phyloP scores from a whole-genome alignment of 73 alveolate genomes.

The Urostyla sp. region DNA sequence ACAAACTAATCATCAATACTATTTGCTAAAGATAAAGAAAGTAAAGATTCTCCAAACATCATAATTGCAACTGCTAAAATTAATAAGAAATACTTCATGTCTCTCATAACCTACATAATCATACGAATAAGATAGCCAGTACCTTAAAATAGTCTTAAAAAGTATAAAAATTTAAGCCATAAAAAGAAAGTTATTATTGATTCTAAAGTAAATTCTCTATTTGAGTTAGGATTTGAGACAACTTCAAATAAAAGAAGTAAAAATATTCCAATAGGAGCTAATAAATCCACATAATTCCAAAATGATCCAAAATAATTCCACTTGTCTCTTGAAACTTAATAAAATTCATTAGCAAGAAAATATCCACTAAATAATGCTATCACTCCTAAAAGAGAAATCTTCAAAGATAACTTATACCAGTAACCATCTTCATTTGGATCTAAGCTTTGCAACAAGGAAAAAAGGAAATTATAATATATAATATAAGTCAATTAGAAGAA shows the following conservation, averaged over 20 bases:
- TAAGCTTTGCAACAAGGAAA: no score
- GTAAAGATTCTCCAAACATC: slow-evolving; percentile 45
- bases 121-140: slow-evolving; percentile 50
- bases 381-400: neutral
- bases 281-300: slow-evolving; percentile 51
- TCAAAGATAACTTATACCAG: neutral
- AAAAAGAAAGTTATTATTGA: slow-evolving; percentile 38
- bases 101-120: slow-evolving; percentile 19
- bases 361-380: neutral
- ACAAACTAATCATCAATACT: slow-evolving; percentile 1
- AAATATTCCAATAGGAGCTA: slow-evolving; percentile 30
- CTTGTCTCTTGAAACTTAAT: neutral
- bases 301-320: slow-evolving; percentile 3
- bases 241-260: neutral
- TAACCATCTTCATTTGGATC: slow-evolving; percentile 2
- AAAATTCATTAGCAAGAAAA: slow-evolving; percentile 24
- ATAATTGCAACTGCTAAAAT: slow-evolving; percentile 23
- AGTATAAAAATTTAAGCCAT: slow-evolving; percentile 61
- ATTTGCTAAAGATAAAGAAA: slow-evolving; percentile 14
- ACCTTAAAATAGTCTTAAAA: slow-evolving; percentile 46
- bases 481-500: neutral
- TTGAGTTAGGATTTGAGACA: neutral
- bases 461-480: slow-evolving; percentile 5
- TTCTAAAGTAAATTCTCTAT: slow-evolving; percentile 4
- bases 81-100: slow-evolving; percentile 54